phyloP scores from a whole-genome alignment of 2,329 filamentous ascomycete species.

The Exophiala aquamarina region DNA sequence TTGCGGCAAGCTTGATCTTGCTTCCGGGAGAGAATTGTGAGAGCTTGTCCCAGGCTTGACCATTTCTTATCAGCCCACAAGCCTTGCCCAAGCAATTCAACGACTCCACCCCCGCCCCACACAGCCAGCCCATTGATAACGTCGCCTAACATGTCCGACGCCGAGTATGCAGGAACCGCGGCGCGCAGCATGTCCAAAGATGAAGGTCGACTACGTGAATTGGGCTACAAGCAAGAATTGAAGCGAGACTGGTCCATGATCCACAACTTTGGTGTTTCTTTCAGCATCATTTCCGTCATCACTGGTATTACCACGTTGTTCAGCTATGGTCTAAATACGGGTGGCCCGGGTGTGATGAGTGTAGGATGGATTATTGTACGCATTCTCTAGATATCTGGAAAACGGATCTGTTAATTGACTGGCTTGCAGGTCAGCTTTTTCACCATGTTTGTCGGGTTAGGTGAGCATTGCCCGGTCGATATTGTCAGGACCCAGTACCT shows the following conservation, averaged over 20 bases:
- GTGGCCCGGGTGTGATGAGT: slow-evolving; percentile 57
- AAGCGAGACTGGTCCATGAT: slow-evolving; percentile 58
- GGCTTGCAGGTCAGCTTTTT: slow-evolving; percentile 54
- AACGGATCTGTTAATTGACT: too few relatives aligned
- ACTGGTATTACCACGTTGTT: slow-evolving; percentile 62
- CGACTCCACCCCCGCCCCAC: slow-evolving; percentile 7
- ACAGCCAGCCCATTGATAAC: slow-evolving; percentile 2
- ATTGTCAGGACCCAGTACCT: too few relatives aligned
- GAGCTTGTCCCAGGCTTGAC: slow-evolving; percentile 1
- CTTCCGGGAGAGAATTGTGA: neutral
- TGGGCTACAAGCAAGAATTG: slow-evolving; percentile 62
- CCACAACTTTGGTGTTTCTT: slow-evolving; percentile 63
- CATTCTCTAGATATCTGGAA: too few relatives aligned
- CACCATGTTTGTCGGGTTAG: slow-evolving; percentile 54
- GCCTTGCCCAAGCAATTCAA: slow-evolving; percentile 1
- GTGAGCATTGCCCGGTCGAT: too few relatives aligned
- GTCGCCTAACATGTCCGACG: slow-evolving; percentile 16
- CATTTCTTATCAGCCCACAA: slow-evolving; percentile 5
- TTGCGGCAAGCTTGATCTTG: neutral
- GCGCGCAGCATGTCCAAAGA: slow-evolving; percentile 36
- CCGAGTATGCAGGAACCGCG: slow-evolving; percentile 14
- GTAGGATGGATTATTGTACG: slow-evolving; percentile 47
- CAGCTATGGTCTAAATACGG: slow-evolving; percentile 55
- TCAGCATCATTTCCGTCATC: slow-evolving; percentile 62
- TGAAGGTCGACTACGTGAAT: slow-evolving; percentile 53